Base-by-base conservation (phyloP, 177 flowering plant species). In the Vitis hybrid region DNA sequence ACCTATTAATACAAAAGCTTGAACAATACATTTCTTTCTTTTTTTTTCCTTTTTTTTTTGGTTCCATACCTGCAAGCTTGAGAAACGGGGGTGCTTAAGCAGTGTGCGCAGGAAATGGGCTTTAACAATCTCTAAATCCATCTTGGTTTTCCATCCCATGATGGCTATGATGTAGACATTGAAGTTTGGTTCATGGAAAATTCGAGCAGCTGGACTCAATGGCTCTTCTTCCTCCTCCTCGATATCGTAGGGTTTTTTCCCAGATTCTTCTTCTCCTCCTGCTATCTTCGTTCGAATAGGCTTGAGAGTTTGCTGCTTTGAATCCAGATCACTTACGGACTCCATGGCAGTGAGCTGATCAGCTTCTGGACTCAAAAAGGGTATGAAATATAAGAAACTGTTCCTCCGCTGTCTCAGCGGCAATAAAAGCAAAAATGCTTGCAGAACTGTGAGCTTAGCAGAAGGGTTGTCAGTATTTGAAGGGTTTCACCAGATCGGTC, bases 11-110 rank as follows among this genome's bases (percentile, higher is more conserved):
- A 22, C 26, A 22, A 22, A 22, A 22, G 26, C 26, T 22, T 1
- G 1, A 22, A 22, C 2, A 22, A 22, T 22, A 22, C 26, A 22
- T 22, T 22, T 22, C 26, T 22, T 22, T 22, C 26, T 22, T 0
- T 33, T 5, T 33, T 33, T 33, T 33, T 33, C 4, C 0, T 5
- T 33, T 33, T 22, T 22, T 22, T 18, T 70, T 70, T 63, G 11
- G 39, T 5, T 16, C 14, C 48, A 10, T 62, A 86, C 88, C 79
- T 70, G 81, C 18, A 77, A 26, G 63, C 86, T 85, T 1, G 85
- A 79, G 77, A 87, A 83, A 11, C 87, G 87, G 69, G 87, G 86
- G 60, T 85, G 88, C 61, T 77, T 77, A 49, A 81, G 64, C 61
- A 85, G 55, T 14, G 86, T 80, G 18, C 76, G 62, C 1, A 1